A percentile compares a stretch with the other conserved stretches of the same genome.
Conservation (phyloP, 331 rosid genomes). For the Acacia pycnantha region DNA sequence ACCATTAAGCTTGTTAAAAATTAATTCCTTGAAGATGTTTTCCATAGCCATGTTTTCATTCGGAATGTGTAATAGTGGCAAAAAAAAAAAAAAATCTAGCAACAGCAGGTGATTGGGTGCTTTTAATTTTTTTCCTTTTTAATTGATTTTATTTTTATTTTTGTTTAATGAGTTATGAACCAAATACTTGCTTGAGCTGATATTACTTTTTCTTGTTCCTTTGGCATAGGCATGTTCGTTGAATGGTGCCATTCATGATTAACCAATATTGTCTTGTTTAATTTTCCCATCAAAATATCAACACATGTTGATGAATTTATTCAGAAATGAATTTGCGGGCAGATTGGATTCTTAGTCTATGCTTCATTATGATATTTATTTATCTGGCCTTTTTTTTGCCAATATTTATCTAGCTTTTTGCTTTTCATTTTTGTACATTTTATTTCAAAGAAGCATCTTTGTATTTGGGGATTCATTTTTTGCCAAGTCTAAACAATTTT, state of each 20-base stretch:
- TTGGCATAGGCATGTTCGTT: conserved; percentile 1
- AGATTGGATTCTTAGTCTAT: conserved; percentile 13
- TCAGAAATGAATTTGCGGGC: conserved; percentile 15
- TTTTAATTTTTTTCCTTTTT: too few species aligned
- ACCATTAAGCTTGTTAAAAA: too few species aligned
- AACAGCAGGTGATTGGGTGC: too few species aligned
- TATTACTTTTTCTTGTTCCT: not conserved
- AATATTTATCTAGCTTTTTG: too few species aligned
- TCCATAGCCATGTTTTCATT: too few species aligned
- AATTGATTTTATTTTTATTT: too few species aligned
- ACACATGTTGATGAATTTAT: conserved; percentile 8
- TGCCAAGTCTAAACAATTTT: conserved; percentile 12
- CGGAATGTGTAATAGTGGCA: too few species aligned
- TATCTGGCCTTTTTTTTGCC: too few species aligned
- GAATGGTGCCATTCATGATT: not conserved
- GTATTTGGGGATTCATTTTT: not conserved
- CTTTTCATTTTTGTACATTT: not conserved
- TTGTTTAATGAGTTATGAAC: conserved; percentile 8
- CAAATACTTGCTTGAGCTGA: not conserved
- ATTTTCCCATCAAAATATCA: not conserved
- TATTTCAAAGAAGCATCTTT: conserved; percentile 22
- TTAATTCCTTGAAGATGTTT: too few species aligned
- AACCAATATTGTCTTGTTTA: not conserved
- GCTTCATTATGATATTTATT: not conserved
- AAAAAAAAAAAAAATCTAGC: too few species aligned